Base-by-base conservation (phyloP, 2,329 filamentous ascomycete species). In the Parasarocladium wereldwijsianum region DNA sequence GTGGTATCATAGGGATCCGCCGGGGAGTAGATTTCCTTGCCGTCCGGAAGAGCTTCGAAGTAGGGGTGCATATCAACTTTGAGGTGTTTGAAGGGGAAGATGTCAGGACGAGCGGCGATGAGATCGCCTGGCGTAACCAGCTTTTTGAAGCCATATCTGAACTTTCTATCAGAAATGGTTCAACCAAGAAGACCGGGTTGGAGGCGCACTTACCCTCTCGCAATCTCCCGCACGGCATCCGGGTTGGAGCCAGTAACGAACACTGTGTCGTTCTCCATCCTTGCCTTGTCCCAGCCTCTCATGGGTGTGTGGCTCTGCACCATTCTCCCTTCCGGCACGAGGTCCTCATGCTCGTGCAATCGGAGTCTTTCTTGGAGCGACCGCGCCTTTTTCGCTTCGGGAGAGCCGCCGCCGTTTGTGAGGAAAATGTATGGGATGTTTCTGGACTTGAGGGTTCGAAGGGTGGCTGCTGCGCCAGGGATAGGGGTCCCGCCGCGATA, bases 341-440 rank as follows among this genome's bases (percentile, higher is more conserved):
- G 43, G 18, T 53, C 45, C 18, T 54, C 46, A 3, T 51, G 39
- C n/a, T 43, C 39, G 6, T 39, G 34, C 3, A 55, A 35, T 4
- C 45, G 40, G 2, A 57, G 43, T 4, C 52, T 42, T 32, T 50
- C 44, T 17, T 43, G 42, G 19, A 57, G 33, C 4, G 52, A 54
- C 2, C 43, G 44, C 8, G 39, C 49, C 33, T 56, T 56, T 24
- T 43, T 46, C 12, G 45, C 38, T 54, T 96, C 87, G 38, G 75
- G 71, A 46, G 79, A 84, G 28, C 33, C 33, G 34, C 90, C 90
- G 42, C 90, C 90, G 54, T 98, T 98, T 35, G 90, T 98, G 38
- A 98, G 65, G 19, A 98, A 71, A 44, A 98, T 87, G 57, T 93
- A 96, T 9, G 86, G 86, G 26, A 94, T 83, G 26, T 70, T 64